Percentiles rank a stretch among this genome's conserved stretches.
phyloP scores from a whole-genome alignment of 257 asterid species.

The Primulina huaijiensis region DNA sequence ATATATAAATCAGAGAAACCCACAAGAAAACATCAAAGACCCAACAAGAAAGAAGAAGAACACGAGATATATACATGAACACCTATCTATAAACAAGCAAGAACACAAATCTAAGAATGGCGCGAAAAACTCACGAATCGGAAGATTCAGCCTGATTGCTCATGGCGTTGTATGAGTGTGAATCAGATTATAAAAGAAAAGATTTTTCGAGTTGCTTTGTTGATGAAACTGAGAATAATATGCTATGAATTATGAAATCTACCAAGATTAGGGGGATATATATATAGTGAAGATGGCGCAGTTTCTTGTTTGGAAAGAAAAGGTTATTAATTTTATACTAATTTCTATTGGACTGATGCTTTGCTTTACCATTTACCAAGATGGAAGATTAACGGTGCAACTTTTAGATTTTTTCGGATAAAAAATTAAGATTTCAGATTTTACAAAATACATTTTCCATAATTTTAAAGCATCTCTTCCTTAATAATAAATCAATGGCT shows the following conservation, averaged over 20 bases:
- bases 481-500: no score
- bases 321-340: not conserved
- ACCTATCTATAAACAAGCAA: not conserved
- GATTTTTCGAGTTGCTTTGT: not conserved
- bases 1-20: conserved; percentile 22
- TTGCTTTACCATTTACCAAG: not conserved
- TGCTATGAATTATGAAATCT: conserved; percentile 19
- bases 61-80: not conserved
- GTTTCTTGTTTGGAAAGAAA: conserved; percentile 46
- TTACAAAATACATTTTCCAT: no score
- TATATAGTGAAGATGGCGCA: not conserved
- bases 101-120: conserved; percentile 12
- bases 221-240: not conserved
- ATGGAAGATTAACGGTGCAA: not conserved
- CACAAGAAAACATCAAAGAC: not conserved
- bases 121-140: conserved; percentile 33
- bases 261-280: not conserved
- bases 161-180: not conserved
- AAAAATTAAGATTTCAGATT: no score
- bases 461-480: no score
- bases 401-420: not conserved
- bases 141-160: conserved; percentile 48
- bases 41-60: not conserved
- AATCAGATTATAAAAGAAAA: conserved; percentile 1
- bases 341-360: conserved; percentile 6